Conservation (phyloP, 176 grass and related monocot genomes). For the Oryza glumipatula region DNA sequence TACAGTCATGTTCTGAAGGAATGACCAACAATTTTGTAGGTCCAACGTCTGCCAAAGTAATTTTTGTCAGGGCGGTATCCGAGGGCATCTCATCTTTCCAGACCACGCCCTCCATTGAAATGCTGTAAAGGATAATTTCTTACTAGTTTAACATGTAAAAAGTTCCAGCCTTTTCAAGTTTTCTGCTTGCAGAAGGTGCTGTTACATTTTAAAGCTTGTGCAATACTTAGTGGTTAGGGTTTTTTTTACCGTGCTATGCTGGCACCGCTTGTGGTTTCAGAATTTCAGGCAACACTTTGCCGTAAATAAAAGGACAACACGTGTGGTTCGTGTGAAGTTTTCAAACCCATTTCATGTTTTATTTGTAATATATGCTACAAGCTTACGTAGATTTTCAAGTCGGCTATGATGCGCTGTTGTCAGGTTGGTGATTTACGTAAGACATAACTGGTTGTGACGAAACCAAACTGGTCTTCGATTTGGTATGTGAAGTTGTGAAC, state of each 20-base stretch:
- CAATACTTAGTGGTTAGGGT: slow-evolving; percentile 17
- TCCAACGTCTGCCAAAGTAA: slow-evolving; percentile 39
- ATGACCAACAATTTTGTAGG: slow-evolving; percentile 35
- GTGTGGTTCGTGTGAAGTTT: background rate
- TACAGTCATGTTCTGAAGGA: background rate
- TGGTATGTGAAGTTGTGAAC: too few species aligned
- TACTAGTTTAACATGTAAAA: slow-evolving; percentile 45
- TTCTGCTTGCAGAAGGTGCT: slow-evolving; percentile 41
- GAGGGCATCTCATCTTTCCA: background rate
- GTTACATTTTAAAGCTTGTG: slow-evolving; percentile 31
- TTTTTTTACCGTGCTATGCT: slow-evolving; percentile 20
- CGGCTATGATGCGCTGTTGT: too few species aligned
- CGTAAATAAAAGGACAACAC: slow-evolving; percentile 42
- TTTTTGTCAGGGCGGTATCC: background rate
- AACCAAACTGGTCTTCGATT: too few species aligned
- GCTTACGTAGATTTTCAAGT: too few species aligned
- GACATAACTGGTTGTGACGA: too few species aligned
- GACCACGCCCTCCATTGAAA: background rate
- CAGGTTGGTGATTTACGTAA: too few species aligned
- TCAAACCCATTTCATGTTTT: background rate
- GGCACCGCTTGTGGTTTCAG: slow-evolving; percentile 28
- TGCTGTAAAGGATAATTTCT: slow-evolving; percentile 41
- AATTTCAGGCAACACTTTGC: slow-evolving; percentile 15
- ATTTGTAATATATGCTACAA: too few species aligned
- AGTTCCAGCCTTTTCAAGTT: slow-evolving; percentile 46